Base-by-base conservation (phyloP, 805 yeast species). In the Cyberlindnera euphorbiae region DNA sequence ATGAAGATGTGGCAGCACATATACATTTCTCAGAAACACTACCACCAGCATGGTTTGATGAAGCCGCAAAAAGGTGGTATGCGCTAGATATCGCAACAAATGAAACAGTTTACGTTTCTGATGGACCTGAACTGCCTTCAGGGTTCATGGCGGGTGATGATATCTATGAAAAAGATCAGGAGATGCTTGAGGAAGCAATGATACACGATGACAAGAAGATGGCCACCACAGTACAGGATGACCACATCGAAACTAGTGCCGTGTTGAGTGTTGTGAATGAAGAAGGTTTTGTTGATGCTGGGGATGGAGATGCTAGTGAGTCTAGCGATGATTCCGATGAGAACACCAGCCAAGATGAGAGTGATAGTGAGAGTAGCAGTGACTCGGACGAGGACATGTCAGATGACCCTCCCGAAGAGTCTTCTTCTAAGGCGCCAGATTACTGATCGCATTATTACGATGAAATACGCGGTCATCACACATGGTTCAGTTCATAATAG, bases 371-470 rank as follows among this genome's bases (percentile, higher is more conserved):
- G 9, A 19, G 22, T 9, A 19, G 22, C 9, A 19, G 8, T 15
- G 12, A 12, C 22, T 12, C 23, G 9, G 30, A 32, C 16, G 29
- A 32, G 12, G 28, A 13, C n/a, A n/a, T n/a, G n/a, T n/a, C n/a
- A n/a, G 40, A 36, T 27, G 39, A 17, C 4, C 35, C 39, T 12
- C 44, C 44, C 12, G 40, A 35, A 30, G 44, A 40, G n/a, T 17
- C 38, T 5, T 40, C 44, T 6, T 40, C 44, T 21, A 40, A 32
- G 17, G 17, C n/a, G 11, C 17, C 7, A 15, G 28, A 15, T 9
- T 26, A 26, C 9, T 15, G 11, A 13, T 6, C 9, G 9, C 26
- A 24, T 6, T 21, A 21, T 21, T n/a, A n/a, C n/a, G n/a, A n/a
- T n/a, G n/a, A 11, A 21, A 21, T 21, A 21, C 8, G 24, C 8